Base-by-base conservation (phyloP, 2,329 filamentous ascomycete species). In the Ophiognomonia clavigignenti-juglandacearum region DNA sequence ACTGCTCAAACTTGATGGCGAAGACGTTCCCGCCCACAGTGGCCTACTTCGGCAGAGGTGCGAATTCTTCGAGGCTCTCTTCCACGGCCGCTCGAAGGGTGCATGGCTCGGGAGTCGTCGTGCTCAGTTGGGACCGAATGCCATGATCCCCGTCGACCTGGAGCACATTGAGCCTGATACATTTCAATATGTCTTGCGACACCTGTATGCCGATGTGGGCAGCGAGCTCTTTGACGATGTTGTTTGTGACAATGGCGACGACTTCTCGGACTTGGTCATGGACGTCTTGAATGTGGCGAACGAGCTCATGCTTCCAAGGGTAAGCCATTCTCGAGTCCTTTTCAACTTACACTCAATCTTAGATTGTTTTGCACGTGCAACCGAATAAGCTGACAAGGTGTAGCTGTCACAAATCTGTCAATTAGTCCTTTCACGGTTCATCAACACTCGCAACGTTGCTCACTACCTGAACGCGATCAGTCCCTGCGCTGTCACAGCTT, bases 281-380 rank as follows among this genome's bases (percentile, higher is more conserved):
- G 90, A 96, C 57, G 87, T 97, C 37, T 85, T 97, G 77, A 82
- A 82, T 47, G 85, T 88, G 43, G 89, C 91, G 11, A 93, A 98
- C 61, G 92, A 98, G 64, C 71, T 98, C 48, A 96, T 98, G 91
- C 77, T 98, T 39, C 90, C 96, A 61, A 79, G 91, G 6, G 43
- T 39, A 45, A 34, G 43, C 34, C n/a, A 10, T 19, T 20, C 7
- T 18, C n/a, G n/a, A n/a, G n/a, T 20, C 18, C 5, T 36, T 36
- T 9, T 20, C 16, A 11, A n/a, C n/a, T 16, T 9, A 4, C 6
- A 8, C 6, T 18, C 19, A 4, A 14, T 18, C n/a, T 16, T 35
- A 16, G 32, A 4, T 16, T 16, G 4, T 7, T 18, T 16, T 9
- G 32, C 19, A n/a, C n/a, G 14, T 35, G 11, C 38, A 18, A 7